Base-by-base conservation (phyloP, 768 basidiomycete genomes). In the Russula sp. region DNA sequence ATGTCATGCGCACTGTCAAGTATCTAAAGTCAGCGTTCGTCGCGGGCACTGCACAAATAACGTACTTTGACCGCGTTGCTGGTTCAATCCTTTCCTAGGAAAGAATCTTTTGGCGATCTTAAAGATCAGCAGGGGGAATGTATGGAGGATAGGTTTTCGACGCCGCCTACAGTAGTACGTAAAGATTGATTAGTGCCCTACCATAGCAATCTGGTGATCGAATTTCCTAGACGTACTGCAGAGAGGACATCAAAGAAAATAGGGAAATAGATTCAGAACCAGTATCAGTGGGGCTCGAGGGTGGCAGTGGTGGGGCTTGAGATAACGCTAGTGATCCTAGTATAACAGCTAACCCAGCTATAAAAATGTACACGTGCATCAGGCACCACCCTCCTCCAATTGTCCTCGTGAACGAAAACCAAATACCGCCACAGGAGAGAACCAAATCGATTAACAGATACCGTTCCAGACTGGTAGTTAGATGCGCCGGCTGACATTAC, bases 51-150 rank as follows among this genome's bases (percentile, higher is more conserved):
- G 8, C 6, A 13, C 22, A 42, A 26, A 28, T 7, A 4, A 40
- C 56, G 40, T 44, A 57, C 56, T 14, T 57, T 10, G 55, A 42
- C 40, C 28, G 30, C 11, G 56, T 57, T 20, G 56, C 13, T 57
- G 26, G 11, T 10, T 28, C 6, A 26, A 11, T 36, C 18, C 57
- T 14, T 36, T 59, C 14, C 46, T n/a, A n/a, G 26, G 36, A 26
- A 55, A 20, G 1, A 55, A 38, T 16, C 7, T 36, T 14, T 18
- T 4, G 16, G 24, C 9, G 38, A 55, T 5, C 14, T 5, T 20
- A 18, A 38, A 6, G 36, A 22, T 26, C 24, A 55, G 36, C 9
- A 0, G 20, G 26, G 38, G 20, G 40, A 42, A 20, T 2, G 30
- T 10, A n/a, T 42, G 4, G 18, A 6, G 16, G 20, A 57, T 38